Percentiles rank a stretch among this genome's conserved stretches.
phyloP scores from a whole-genome alignment of 1,139 yeast species.

The Nakaseomyces kungkrabaensis region DNA sequence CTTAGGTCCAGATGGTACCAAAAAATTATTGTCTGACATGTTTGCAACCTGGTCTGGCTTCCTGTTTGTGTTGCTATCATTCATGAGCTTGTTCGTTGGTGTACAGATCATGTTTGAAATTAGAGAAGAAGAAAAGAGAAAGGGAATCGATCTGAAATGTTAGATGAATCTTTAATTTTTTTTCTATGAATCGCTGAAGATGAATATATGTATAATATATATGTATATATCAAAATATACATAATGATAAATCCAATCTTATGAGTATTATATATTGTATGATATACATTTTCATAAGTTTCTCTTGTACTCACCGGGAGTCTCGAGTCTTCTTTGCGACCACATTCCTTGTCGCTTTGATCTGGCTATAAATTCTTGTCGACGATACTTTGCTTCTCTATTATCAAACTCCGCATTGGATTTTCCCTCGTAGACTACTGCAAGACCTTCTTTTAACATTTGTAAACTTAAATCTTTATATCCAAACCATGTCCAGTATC shows the following conservation, averaged over 20 bases:
- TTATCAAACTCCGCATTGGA: conserved; percentile 81
- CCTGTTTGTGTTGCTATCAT: conserved; percentile 53
- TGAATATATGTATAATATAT: no score
- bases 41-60: conserved; percentile 62
- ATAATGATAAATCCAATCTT: no score
- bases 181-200: no score
- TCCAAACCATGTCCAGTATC: conserved; percentile 55
- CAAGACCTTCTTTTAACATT: conserved; percentile 76
- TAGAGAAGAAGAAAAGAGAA: conserved; percentile 74
- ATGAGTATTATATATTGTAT: neutral
- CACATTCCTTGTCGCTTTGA: conserved; percentile 57
- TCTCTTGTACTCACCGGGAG: conserved; percentile 78
- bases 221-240: no score
- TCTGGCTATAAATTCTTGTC: conserved; percentile 53
- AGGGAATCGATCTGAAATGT: conserved; percentile 76
- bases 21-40: conserved; percentile 56
- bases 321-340: conserved; percentile 46
- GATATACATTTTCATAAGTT: neutral
- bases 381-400: conserved; percentile 48
- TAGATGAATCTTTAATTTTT: conserved; percentile 21
- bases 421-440: conserved; percentile 78
- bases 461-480: conserved; percentile 73
- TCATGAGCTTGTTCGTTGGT: conserved; percentile 65
- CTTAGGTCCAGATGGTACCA: conserved; percentile 78
- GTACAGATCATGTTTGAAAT: conserved; percentile 92